Base-by-base conservation (phyloP, 495 filamentous ascomycete genomes). In the Neurospora sp. region DNA sequence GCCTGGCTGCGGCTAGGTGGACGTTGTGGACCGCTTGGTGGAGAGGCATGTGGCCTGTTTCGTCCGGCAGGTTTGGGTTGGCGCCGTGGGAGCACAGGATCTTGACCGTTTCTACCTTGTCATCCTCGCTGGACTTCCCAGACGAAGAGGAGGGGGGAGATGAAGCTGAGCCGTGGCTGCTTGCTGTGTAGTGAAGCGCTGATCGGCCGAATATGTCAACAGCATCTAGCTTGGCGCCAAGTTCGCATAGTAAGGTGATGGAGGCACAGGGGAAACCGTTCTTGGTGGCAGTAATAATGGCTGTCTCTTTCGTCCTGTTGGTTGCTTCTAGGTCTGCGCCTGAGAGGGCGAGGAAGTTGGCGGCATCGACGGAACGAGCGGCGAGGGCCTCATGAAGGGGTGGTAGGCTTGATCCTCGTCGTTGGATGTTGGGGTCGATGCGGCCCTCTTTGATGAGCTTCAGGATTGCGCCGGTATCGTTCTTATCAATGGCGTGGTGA, bases 171-270 rank as follows among this genome's bases (percentile, higher is more conserved):
- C 54, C 54, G 54, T 66, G 27, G 54, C 54, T 66, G 14, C 54
- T 35, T 66, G 79, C 78, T 16, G 79, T 78, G 46, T 81, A 69
- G 48, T 80, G 78, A 18, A 81, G 74, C 20, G 79, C 76, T 12
- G 77, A 76, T n/a, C 77, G 77, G 40, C 73, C 76, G n/a, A 74
- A 39, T 38, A 62, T 70, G 69, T 81, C 79, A 12, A 74, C 77
- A 12, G 76, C 76, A 16, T 79, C 69, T 4, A 72, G 23, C 16
- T 69, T 48, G 39, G 78, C 76, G 4, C 77, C 75, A 23, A 77
- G 76, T 72, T 81, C 78, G 48, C 79, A 73, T 72, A 81, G 75
- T 54, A 81, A 54, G 16, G 76, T 73, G 40, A 79, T 73, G 23
- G 78, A 62, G 41, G 75, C 75, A 62, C 76, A 73, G 35, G 76